phyloP scores from a whole-genome alignment of 768 basidiomycete genomes.

The Pleurotus platypus region DNA sequence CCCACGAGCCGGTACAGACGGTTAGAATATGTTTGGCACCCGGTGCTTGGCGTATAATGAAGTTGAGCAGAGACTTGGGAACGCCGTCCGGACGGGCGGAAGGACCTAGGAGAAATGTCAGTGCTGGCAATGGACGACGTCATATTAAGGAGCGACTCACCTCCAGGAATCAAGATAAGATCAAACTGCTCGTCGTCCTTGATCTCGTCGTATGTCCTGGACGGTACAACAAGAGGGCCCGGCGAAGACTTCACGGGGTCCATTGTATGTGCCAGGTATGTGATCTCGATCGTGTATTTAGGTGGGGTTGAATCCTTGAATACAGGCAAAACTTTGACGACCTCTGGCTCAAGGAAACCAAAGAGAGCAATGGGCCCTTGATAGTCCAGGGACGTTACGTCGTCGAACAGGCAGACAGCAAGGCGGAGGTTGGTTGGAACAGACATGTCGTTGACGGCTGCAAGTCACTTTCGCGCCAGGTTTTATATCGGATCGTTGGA shows the following conservation, averaged over 20 bases:
- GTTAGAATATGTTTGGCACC: constrained; percentile 21
- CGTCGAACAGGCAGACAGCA: constrained; percentile 21
- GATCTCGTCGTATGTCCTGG: background rate
- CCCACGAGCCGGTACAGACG: constrained; percentile 23
- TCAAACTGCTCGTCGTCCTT: background rate
- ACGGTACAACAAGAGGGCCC: constrained; percentile 11
- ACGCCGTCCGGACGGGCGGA: background rate
- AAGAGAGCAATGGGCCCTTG: constrained; percentile 19
- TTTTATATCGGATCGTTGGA: too few relatives aligned
- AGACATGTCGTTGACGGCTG: background rate
- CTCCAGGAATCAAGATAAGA: background rate
- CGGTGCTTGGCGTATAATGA: constrained; percentile 14
- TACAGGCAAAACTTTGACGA: background rate
- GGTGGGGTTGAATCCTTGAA: background rate
- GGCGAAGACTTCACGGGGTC: constrained; percentile 14
- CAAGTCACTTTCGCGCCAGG: too few relatives aligned
- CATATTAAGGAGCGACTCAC: background rate
- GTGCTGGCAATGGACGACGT: background rate
- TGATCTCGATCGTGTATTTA: constrained; percentile 3
- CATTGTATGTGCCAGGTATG: constrained; percentile 14
- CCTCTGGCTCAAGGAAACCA: background rate
- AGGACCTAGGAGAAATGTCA: background rate
- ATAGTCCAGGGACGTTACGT: constrained; percentile 19
- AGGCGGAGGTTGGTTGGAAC: background rate
- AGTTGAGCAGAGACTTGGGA: constrained; percentile 6